Evolutionary conservation across 2,329 filamentous ascomycete genomes (phyloP).

Genomic region (Xylaria sp.): DNA sequence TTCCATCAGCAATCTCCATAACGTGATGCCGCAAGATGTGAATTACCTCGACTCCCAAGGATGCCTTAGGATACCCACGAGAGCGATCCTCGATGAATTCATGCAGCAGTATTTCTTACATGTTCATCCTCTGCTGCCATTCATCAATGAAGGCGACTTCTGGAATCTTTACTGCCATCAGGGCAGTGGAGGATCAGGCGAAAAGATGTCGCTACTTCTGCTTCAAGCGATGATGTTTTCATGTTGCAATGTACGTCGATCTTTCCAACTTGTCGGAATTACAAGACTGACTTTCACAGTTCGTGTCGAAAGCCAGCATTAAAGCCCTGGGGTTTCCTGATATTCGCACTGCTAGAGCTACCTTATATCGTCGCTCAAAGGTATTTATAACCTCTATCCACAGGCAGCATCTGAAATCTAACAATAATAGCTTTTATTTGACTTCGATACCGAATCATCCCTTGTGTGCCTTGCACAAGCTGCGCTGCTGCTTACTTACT

Average conservation of each 20-base stretch:
- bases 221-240: constrained; percentile 60
- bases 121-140: constrained; percentile 58
- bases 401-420: constrained; percentile 16
- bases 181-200: constrained; percentile 39
- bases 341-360: constrained; percentile 57
- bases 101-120: constrained; percentile 61
- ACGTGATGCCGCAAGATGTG: constrained; percentile 58
- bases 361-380: constrained; percentile 58
- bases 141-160: constrained; percentile 60
- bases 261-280: not conserved
- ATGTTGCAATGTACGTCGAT: constrained; percentile 52
- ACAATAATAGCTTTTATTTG: constrained; percentile 53
- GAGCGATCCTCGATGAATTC: constrained; percentile 58
- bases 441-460: constrained; percentile 58
- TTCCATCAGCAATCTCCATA: constrained; percentile 53
- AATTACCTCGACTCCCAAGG: constrained; percentile 60
- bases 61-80: constrained; percentile 58
- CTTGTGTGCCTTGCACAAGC: constrained; percentile 56
- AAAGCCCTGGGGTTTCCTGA: constrained; percentile 56
- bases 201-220: constrained; percentile 57
- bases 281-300: constrained; percentile 43
- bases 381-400: constrained; percentile 40
- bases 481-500: constrained; percentile 55
- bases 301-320: constrained; percentile 54
- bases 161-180: constrained; percentile 58